Percentiles rank a stretch among this genome's conserved stretches.
Evolutionary conservation across 208 protist genomes (phyloP).

Genomic region (Vickermania spadyakhi): DNA sequence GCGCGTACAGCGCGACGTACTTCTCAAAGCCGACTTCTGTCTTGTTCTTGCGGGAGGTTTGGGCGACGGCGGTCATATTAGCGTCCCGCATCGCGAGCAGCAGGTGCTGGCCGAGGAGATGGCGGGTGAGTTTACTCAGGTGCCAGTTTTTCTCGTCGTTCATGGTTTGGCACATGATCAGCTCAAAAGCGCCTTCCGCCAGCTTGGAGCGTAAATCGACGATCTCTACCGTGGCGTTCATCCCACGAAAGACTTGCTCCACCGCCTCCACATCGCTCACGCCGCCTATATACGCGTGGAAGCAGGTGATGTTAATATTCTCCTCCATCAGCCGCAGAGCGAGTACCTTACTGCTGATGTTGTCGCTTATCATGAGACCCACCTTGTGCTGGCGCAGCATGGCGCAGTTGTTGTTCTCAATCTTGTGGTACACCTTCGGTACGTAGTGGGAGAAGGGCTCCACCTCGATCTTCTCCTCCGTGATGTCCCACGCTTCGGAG

Average conservation of each 20-base stretch:
- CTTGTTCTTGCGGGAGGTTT: constrained; percentile 76
- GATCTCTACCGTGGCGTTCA: constrained; percentile 76
- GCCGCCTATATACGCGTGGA: constrained; percentile 85
- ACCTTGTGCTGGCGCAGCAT: constrained; percentile 85
- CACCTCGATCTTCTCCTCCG: constrained; percentile 43
- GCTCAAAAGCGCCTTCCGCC: constrained; percentile 73
- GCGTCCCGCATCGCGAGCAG: constrained; percentile 62
- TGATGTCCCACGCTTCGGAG: constrained; percentile 53
- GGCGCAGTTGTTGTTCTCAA: constrained; percentile 84
- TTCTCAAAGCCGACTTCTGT: constrained; percentile 86
- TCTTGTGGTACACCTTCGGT: constrained; percentile 80
- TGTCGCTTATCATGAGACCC: constrained; percentile 84
- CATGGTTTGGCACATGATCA: constrained; percentile 72
- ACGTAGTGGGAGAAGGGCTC: constrained; percentile 83
- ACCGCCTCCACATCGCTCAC: constrained; percentile 59
- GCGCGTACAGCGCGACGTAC: constrained; percentile 74
- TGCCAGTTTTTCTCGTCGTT: constrained; percentile 89
- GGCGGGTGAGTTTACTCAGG: constrained; percentile 68
- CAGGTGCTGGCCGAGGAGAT: constrained; percentile 78
- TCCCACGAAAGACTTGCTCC: constrained; percentile 54
- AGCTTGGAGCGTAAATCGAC: constrained; percentile 87
- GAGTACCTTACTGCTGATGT: constrained; percentile 85
- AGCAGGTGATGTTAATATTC: constrained; percentile 76
- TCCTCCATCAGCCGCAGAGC: constrained; percentile 71
- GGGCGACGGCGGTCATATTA: constrained; percentile 79